These are phyloP conservation scores for Leptographium procerum DNA, from an alignment of 2,329 filamentous ascomycete genomes.

Conservation along the genomic window DNA sequence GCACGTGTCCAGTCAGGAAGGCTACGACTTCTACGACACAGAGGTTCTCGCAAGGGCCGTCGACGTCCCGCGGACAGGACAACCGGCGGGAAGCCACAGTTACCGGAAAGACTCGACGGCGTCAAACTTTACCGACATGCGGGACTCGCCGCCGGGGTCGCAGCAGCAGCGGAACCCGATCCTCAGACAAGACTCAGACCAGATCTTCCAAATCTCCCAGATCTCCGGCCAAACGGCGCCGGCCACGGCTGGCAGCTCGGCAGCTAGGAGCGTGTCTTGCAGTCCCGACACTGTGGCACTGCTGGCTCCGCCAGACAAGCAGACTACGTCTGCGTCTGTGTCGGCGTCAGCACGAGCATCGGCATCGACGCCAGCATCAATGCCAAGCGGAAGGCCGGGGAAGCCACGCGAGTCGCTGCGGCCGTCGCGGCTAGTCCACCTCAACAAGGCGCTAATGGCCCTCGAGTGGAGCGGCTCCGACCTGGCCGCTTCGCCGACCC, in stretches of 20 bases:
- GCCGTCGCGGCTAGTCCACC: slow-evolving; percentile 4
- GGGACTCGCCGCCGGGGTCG: slow-evolving; percentile 13
- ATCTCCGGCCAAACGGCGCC: background rate
- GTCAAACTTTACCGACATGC: slow-evolving; percentile 16
- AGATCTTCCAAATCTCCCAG: slow-evolving; percentile 48
- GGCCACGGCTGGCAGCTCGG: too few relatives aligned
- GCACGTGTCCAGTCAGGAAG: slow-evolving; percentile 43
- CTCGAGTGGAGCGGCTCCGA: slow-evolving; percentile 9
- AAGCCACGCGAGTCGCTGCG: background rate
- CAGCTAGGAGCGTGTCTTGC: too few relatives aligned
- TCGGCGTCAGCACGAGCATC: background rate
- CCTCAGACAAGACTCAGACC: slow-evolving; percentile 42
- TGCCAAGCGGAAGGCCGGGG: too few relatives aligned
- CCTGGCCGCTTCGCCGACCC: background rate
- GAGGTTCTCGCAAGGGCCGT: slow-evolving; percentile 41
- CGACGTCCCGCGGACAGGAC: slow-evolving; percentile 30
- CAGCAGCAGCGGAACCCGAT: slow-evolving; percentile 18
- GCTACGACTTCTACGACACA: slow-evolving; percentile 55
- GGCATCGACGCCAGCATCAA: background rate
- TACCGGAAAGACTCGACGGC: slow-evolving; percentile 16
- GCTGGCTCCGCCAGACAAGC: too few relatives aligned
- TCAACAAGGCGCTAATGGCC: slow-evolving; percentile 9
- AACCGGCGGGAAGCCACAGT: slow-evolving; percentile 24
- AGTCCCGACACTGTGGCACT: too few relatives aligned
- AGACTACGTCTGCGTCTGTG: background rate